phyloP scores from a whole-genome alignment of 139 green algal genomes.

The Chlorella sp. region DNA sequence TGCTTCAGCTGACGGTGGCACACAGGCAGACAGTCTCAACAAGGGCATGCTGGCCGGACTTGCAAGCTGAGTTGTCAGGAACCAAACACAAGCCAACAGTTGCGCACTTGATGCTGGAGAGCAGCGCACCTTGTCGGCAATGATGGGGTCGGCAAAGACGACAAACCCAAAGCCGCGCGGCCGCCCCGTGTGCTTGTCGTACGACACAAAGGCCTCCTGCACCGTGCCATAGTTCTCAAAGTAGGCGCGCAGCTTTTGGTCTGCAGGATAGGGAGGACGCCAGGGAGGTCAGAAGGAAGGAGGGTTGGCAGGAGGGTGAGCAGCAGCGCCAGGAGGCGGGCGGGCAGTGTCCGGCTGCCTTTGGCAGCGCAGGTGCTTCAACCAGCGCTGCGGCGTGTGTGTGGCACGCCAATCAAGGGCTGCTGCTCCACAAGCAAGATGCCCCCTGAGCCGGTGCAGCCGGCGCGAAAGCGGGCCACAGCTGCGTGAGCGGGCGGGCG shows the following conservation, averaged over 20 bases:
- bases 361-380: neutral
- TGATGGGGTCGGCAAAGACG: conserved; percentile 85
- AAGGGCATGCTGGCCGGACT: no score
- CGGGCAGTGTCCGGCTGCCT: neutral
- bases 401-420: no score
- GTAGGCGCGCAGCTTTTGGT: conserved; percentile 71
- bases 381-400: neutral
- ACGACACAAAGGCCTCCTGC: conserved; percentile 90
- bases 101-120: neutral
- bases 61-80: no score
- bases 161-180: conserved; percentile 95
- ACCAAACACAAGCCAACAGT: neutral
- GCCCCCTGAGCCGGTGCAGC: no score
- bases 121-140: conserved; percentile 90
- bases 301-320: no score
- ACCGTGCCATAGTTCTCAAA: conserved; percentile 93
- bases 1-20: no score
- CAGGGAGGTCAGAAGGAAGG: neutral
- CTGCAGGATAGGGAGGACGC: conserved; percentile 4
- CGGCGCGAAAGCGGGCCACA: no score
- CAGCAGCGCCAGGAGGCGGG: neutral
- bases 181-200: conserved; percentile 87
- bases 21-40: no score
- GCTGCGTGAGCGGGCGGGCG: no score
- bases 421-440: neutral